Evolutionary conservation across 164 flowering plant genomes (phyloP), one percentile per base, ranked within the genome.

Genomic region (Kingdonia uniflora): DNA sequence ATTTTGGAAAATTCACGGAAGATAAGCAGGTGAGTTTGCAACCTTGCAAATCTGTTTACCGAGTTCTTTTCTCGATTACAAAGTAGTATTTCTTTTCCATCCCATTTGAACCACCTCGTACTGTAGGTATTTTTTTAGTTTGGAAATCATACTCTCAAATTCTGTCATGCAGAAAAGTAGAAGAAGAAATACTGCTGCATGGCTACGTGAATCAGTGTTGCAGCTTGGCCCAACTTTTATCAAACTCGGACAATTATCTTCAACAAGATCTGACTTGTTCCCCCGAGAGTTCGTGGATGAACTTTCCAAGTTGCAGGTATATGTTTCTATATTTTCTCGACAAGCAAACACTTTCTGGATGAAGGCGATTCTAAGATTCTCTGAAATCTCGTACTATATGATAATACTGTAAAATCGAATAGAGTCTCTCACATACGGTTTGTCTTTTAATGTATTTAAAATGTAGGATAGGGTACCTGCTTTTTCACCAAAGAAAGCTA

Each of bases 161-260:
- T 46, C n/a, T 47, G 25, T 19, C 2, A 26, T 51, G 51, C 72
- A 91, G 98, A 82, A 70, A 76, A 63, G 35, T 11, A 84, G 96
- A 68, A 76, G 90, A 68, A 52, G 59, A 41, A 76, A 54, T 65
- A 92, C 95, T 52, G 99, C 96, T 24, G 77, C 94, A 20, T 92
- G 99, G 99, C 65, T 92, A 35, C 63, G 95, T 56, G 91, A 92
- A 69, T 2, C 81, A 59, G 87, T 85, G 33, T 65, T 92, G 71
- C 90, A 88, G 68, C 96, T 92, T 55, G 99, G 99, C 35, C 95
- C 99, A 21, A 88, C 96, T 57, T 88, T 92, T 65, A 88, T 92
- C 52, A 92, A 92, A 72, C 80, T 92, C 22, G 99, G 99, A 33
- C 96, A 92, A 66, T 61, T 88, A 52, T 78, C 85, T 22, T 92